phyloP scores from a whole-genome alignment of 495 filamentous ascomycete species.

The Cairneyella variabilis region DNA sequence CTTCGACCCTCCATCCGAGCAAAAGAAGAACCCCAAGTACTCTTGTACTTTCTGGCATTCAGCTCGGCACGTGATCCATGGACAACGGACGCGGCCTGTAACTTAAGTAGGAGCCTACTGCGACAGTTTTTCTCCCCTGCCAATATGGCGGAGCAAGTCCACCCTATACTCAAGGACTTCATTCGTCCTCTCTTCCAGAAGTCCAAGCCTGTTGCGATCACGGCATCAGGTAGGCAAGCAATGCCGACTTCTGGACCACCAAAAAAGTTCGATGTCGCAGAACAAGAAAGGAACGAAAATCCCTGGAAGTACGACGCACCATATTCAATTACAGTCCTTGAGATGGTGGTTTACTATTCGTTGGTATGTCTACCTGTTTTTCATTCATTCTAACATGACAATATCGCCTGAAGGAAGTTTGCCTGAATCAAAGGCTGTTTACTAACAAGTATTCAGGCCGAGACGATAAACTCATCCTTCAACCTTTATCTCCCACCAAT shows the following conservation, averaged over 20 bases:
- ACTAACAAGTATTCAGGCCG: slow-evolving; percentile 11
- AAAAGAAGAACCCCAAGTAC: slow-evolving; percentile 10
- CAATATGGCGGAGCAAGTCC: slow-evolving; percentile 27
- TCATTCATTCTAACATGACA: background rate
- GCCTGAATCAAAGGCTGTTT: too few species aligned
- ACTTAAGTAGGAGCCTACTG: too few species aligned
- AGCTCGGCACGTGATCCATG: slow-evolving; percentile 50
- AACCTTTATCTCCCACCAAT: slow-evolving; percentile 80
- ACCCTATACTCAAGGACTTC: slow-evolving; percentile 46
- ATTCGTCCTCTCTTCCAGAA: slow-evolving; percentile 71
- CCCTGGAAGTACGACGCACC: slow-evolving; percentile 71
- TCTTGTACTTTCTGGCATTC: slow-evolving; percentile 41
- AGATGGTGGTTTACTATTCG: slow-evolving; percentile 57
- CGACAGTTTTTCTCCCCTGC: too few species aligned
- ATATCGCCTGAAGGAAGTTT: background rate
- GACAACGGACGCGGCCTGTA: too few species aligned
- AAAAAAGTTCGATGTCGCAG: slow-evolving; percentile 38
- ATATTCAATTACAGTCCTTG: slow-evolving; percentile 59
- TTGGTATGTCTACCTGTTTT: slow-evolving; percentile 32
- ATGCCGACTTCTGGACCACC: slow-evolving; percentile 38
- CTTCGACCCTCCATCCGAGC: slow-evolving; percentile 12
- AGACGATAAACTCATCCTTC: slow-evolving; percentile 50
- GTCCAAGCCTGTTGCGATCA: slow-evolving; percentile 59
- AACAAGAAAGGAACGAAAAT: slow-evolving; percentile 47
- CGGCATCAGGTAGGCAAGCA: slow-evolving; percentile 56